Evolutionary conservation across 495 filamentous ascomycete species (phyloP).

Genomic region (Astrothelium subdiscretum): DNA sequence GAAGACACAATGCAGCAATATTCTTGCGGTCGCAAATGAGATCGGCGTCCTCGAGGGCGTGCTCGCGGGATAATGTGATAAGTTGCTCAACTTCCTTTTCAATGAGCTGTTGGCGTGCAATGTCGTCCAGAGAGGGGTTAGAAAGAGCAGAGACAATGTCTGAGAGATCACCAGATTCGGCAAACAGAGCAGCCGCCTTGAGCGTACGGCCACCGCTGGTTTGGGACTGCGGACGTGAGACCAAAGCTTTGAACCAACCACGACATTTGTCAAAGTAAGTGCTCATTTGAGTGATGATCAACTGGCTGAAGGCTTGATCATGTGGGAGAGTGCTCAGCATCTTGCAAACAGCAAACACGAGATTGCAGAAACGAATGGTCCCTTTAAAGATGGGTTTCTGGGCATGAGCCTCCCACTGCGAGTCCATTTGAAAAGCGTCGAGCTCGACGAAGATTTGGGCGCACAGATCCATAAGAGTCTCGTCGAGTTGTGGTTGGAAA

Average conservation of each 20-base stretch:
- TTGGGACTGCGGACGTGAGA: constrained; percentile 43
- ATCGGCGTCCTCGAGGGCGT: constrained; percentile 57
- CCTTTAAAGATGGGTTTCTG: constrained; percentile 85
- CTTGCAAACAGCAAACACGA: constrained; percentile 81
- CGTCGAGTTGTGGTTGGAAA: constrained; percentile 91
- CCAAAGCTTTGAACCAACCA: constrained; percentile 69
- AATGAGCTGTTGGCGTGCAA: constrained; percentile 20
- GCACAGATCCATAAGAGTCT: constrained; percentile 83
- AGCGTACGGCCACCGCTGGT: constrained; percentile 35
- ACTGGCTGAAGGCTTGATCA: constrained; percentile 84
- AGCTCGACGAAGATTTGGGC: constrained; percentile 67
- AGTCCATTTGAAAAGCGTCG: constrained; percentile 80
- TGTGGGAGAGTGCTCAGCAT: constrained; percentile 94
- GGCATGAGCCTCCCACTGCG: constrained; percentile 66
- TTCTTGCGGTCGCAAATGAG: constrained; percentile 84
- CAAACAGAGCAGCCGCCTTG: constrained; percentile 62
- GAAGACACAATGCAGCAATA: constrained; percentile 67
- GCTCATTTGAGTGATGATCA: constrained; percentile 81
- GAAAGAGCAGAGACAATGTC: constrained; percentile 49
- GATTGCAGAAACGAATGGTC: constrained; percentile 73
- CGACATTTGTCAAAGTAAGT: constrained; percentile 86
- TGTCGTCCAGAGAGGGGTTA: constrained; percentile 32
- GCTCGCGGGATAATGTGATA: constrained; percentile 49
- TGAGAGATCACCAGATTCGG: constrained; percentile 55
- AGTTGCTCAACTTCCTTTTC: constrained; percentile 55